phyloP scores from a whole-genome alignment of 768 basidiomycete genomes.

The Suillus lakei region DNA sequence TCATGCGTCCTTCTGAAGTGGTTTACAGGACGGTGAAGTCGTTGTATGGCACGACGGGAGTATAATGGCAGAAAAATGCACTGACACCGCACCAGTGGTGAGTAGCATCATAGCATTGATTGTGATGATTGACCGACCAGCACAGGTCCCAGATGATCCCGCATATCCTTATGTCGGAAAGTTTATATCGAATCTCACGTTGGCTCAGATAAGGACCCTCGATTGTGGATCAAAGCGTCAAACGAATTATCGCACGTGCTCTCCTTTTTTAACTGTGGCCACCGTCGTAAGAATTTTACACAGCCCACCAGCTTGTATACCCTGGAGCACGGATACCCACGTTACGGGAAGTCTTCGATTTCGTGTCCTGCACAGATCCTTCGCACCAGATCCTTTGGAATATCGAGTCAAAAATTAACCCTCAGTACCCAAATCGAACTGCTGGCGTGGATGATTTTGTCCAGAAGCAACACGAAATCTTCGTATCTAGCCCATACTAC shows the following conservation, averaged over 20 bases:
- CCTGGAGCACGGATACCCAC: slow-evolving; percentile 76
- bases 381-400: slow-evolving; percentile 68
- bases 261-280: neutral
- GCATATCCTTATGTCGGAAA: slow-evolving; percentile 80
- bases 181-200: slow-evolving; percentile 73
- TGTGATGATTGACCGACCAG: slow-evolving; percentile 5
- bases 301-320: slow-evolving; percentile 68
- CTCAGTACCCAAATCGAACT: slow-evolving; percentile 56
- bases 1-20: slow-evolving; percentile 11
- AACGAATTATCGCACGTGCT: slow-evolving; percentile 55
- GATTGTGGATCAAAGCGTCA: slow-evolving; percentile 79
- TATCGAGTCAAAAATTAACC: slow-evolving; percentile 79
- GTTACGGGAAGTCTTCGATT: slow-evolving; percentile 73
- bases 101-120: slow-evolving; percentile 21
- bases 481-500: slow-evolving; percentile 63
- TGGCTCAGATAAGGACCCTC: slow-evolving; percentile 78
- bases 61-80: slow-evolving; percentile 66
- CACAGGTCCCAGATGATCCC: slow-evolving; percentile 59
- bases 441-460: slow-evolving; percentile 64
- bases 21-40: slow-evolving; percentile 67
- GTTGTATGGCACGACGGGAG: slow-evolving; percentile 84
- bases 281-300: slow-evolving; percentile 6
- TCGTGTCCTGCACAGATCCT: slow-evolving; percentile 75
- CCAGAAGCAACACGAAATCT: slow-evolving; percentile 59
- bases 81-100: slow-evolving; percentile 69